These are phyloP conservation scores for Penicillium pulvis DNA, from an alignment of 495 filamentous ascomycete genomes.

Conservation along the genomic window DNA sequence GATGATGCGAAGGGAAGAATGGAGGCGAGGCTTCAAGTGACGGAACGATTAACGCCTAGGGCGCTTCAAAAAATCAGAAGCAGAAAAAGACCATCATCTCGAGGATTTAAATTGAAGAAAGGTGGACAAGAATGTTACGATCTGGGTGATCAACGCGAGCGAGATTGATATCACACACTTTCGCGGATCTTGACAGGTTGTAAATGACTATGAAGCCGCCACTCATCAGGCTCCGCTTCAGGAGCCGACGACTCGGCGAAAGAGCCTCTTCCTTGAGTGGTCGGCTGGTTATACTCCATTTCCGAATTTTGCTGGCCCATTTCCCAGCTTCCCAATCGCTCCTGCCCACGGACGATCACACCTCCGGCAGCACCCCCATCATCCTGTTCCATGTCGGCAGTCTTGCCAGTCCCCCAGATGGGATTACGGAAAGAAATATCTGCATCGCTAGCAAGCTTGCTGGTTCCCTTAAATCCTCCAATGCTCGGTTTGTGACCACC, in stretches of 20 bases:
- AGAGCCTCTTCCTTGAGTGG: conserved; percentile 2
- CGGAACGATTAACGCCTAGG: background rate
- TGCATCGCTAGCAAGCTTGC: conserved; percentile 52
- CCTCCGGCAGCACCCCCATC: conserved; percentile 20
- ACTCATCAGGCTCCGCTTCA: conserved; percentile 29
- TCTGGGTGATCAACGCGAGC: background rate
- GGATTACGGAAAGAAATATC: conserved; percentile 46
- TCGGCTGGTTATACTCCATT: conserved; percentile 8
- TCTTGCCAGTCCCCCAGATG: conserved; percentile 28
- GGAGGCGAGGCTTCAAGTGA: background rate
- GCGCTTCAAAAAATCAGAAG: background rate
- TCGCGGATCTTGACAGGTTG: conserved; percentile 38
- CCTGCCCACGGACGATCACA: conserved; percentile 38
- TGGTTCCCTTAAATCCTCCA: conserved; percentile 52
- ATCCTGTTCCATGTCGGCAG: conserved; percentile 16
- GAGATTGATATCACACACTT: conserved; percentile 30
- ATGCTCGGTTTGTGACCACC: conserved; percentile 23
- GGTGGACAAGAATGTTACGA: background rate
- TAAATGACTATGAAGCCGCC: conserved; percentile 28
- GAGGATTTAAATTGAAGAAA: background rate
- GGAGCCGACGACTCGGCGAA: background rate
- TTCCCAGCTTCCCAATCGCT: conserved; percentile 57
- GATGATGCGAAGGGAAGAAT: background rate
- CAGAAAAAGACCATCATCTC: background rate
- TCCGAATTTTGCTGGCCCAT: conserved; percentile 37